phyloP scores from a whole-genome alignment of 257 asterid genomes.

The Echium plantagineum region DNA sequence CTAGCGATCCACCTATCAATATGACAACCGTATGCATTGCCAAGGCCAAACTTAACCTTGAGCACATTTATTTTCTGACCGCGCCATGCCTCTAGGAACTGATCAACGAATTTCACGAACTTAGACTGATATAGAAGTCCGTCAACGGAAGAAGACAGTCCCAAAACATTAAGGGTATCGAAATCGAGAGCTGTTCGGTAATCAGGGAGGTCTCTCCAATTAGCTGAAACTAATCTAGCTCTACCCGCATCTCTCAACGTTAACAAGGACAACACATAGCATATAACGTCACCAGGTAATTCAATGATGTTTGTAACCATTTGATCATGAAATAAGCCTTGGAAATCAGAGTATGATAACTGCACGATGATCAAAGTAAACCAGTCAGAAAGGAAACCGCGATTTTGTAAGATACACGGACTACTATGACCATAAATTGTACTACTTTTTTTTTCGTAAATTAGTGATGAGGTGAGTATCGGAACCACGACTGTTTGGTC shows the following conservation, averaged over 20 bases:
- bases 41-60: neutral
- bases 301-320: neutral
- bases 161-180: conserved; percentile 1
- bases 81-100: neutral
- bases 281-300: neutral
- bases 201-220: neutral
- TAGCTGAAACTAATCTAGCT: neutral
- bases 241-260: neutral
- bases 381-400: no score
- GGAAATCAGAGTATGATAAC: no score
- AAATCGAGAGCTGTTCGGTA: neutral
- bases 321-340: no score
- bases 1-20: conserved; percentile 1
- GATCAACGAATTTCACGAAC: neutral
- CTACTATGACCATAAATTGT: no score
- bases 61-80: neutral
- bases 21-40: neutral
- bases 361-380: no score
- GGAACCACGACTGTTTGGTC: no score
- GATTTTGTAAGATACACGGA: no score
- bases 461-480: no score
- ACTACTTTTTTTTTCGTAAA: no score
- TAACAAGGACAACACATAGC: neutral
- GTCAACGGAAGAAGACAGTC: neutral
- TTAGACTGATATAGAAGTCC: neutral